phyloP scores from a whole-genome alignment of 371 early-diverging fungal genomes.

The Choanephora cucurbitarum region DNA sequence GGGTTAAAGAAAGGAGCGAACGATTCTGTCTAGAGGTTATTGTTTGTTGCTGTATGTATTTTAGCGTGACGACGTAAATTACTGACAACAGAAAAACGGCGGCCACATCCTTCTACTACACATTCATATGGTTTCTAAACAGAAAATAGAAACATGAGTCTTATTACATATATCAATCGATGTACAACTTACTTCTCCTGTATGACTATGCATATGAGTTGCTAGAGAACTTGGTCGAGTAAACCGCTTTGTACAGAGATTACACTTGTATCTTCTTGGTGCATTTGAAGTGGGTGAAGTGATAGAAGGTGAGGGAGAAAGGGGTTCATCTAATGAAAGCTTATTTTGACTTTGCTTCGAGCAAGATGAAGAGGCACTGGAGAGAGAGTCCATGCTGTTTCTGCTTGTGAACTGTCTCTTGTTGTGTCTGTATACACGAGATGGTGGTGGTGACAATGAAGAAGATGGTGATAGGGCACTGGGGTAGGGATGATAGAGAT shows the following conservation, averaged over 20 bases:
- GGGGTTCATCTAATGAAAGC: background rate
- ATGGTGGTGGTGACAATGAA: background rate
- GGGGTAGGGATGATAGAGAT: background rate
- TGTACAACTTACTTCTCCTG: conserved; percentile 33
- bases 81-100: conserved; percentile 38
- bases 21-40: background rate
- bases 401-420: background rate
- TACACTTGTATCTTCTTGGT: conserved; percentile 30
- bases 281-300: background rate
- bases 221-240: conserved; percentile 39
- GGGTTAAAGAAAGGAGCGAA: background rate
- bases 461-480: background rate
- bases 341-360: background rate
- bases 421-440: background rate
- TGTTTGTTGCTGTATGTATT: conserved; percentile 17
- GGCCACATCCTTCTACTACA: conserved; percentile 30
- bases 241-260: conserved; percentile 33
- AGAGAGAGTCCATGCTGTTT: background rate
- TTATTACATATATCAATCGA: background rate
- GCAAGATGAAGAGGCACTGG: background rate
- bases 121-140: conserved; percentile 39
- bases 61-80: conserved; percentile 41
- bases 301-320: background rate
- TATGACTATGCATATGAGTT: conserved; percentile 41
- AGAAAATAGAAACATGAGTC: background rate